Evolutionary conservation across 768 basidiomycete species (phyloP), one percentile per base, ranked within the genome.

Genomic region (Tricholoma furcatifolium): DNA sequence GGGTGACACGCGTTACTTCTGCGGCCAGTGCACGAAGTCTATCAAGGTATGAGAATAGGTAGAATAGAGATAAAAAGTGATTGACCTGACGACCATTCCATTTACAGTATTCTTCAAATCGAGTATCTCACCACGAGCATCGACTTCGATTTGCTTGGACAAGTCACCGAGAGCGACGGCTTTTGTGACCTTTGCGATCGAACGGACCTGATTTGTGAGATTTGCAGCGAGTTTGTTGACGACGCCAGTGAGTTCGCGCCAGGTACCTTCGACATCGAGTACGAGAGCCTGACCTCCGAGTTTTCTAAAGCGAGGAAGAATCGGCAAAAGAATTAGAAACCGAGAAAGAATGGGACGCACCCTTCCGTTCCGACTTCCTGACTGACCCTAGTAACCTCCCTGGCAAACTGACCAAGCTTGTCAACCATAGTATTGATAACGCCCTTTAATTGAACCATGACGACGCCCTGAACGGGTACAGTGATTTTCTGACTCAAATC

Each of bases 91-190:
- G 9, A 81, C 80, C 81, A 82, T 82, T 60, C 78, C 78, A 64
- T 81, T 83, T 45, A 83, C 80, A 21, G 80, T 82, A 57, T 79
- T 80, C 66, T 80, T 92, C 65, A 93, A 73, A 66, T 92, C 89
- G 54, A 89, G 71, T 51, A 98, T 96, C 71, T 98, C 94, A 17
- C 94, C 94, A 21, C 85, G 79, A 10, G 87, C 88, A 62, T 93
- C 91, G 61, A 96, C 93, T 53, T 93, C 91, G 61, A 98, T 95
- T 66, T 90, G 91, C 67, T 91, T 91, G 46, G 83, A 86, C 60
- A 93, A 72, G 69, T 98, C 93, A 20, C 94, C 94, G 46, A 88
- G 72, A 0, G 93, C 94, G 65, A 97, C 93, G 4, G 94, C 95
- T 71, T 91, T 94, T 17, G 95, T 97, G 55, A 98, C 95, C 55